Evolutionary conservation across 371 early-diverging fungal species (phyloP).

Genomic region (Coemansia sp.): DNA sequence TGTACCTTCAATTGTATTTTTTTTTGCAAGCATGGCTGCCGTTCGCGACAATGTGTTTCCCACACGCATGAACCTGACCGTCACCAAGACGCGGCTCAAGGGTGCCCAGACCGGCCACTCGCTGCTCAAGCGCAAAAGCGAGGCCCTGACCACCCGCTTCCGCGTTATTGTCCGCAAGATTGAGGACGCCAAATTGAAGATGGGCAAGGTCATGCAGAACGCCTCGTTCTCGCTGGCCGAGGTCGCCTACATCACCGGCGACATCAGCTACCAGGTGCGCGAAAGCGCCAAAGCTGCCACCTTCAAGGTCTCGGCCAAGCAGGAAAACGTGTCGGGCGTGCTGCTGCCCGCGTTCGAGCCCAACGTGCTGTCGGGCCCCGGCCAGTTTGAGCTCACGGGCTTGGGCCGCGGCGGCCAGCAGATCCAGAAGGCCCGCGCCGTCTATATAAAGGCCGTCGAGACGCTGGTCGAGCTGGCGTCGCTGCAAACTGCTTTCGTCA

Average conservation of each 20-base stretch:
- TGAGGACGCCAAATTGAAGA: conserved; percentile 90
- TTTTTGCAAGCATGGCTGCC: conserved; percentile 22
- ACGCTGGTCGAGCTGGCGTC: conserved; percentile 95
- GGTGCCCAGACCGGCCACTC: conserved; percentile 99
- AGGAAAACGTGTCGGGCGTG: conserved; percentile 98
- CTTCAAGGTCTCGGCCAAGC: conserved; percentile 84
- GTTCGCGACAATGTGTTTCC: conserved; percentile 52
- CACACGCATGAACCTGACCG: conserved; percentile 74
- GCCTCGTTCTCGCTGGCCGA: conserved; percentile 98
- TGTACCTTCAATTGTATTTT: too few relatives aligned
- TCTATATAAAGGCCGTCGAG: conserved; percentile 92
- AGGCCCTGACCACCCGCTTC: conserved; percentile 97
- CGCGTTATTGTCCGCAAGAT: conserved; percentile 93
- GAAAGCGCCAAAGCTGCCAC: conserved; percentile 91
- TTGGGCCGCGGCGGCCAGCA: conserved; percentile 98
- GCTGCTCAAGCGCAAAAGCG: conserved; percentile 96
- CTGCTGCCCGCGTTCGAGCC: conserved; percentile 92
- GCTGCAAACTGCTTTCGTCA: conserved; percentile 94
- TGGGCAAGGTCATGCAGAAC: conserved; percentile 96
- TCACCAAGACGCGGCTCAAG: conserved; percentile 94
- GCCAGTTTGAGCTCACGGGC: conserved; percentile 90
- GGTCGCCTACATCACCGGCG: conserved; percentile 97
- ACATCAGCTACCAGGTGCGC: conserved; percentile 95
- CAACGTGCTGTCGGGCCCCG: conserved; percentile 83
- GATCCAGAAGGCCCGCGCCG: conserved; percentile 90